These are phyloP conservation scores for Colletotrichum coccodes DNA, from an alignment of 2,329 filamentous ascomycete species.

Conservation along the genomic window DNA sequence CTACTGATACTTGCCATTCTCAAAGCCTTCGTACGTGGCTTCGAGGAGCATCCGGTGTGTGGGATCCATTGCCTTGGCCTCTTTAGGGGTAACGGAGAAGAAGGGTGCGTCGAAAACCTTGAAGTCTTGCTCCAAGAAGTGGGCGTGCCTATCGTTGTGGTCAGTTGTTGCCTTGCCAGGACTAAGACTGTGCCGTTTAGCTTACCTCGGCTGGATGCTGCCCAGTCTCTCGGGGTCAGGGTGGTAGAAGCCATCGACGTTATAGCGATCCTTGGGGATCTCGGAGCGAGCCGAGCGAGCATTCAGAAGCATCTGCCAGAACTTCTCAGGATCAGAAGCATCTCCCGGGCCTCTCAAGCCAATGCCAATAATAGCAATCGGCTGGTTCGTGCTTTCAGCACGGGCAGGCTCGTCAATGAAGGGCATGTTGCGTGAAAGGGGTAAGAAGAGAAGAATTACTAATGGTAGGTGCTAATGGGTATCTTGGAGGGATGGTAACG, in stretches of 20 bases:
- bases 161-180: background rate
- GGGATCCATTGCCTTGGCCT: conserved; percentile 47
- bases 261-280: conserved; percentile 36
- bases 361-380: conserved; percentile 52
- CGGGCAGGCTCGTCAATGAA: conserved; percentile 19
- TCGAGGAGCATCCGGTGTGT: conserved; percentile 49
- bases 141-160: conserved; percentile 35
- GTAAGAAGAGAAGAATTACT: conserved; percentile 10
- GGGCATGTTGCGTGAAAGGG: background rate
- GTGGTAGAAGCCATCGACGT: conserved; percentile 38
- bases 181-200: background rate
- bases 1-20: conserved; percentile 56
- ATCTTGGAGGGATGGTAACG: background rate
- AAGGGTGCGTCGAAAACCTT: conserved; percentile 40
- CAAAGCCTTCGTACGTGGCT: conserved; percentile 46
- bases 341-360: conserved; percentile 51
- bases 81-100: conserved; percentile 39
- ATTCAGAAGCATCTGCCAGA: conserved; percentile 46
- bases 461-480: conserved; percentile 10
- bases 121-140: conserved; percentile 44
- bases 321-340: conserved; percentile 43
- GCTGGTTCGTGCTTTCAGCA: conserved; percentile 29
- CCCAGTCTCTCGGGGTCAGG: conserved; percentile 34
- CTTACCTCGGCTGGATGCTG: conserved; percentile 33
- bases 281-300: conserved; percentile 26